Evolutionary conservation across 2,329 filamentous ascomycete genomes (phyloP).

Genomic region (Pyricularia pennisetigena): DNA sequence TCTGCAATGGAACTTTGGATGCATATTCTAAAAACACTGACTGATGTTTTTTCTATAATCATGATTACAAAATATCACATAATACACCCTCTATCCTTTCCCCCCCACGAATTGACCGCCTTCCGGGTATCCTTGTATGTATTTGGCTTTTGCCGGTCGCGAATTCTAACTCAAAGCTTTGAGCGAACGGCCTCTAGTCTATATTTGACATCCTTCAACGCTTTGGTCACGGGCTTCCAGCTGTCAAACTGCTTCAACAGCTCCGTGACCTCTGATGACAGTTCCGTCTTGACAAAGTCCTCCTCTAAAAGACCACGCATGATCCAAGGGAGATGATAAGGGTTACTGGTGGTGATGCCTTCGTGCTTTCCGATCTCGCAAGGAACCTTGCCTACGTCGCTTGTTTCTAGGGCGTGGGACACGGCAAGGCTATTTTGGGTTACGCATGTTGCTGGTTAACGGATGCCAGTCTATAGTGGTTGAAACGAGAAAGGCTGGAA

Average conservation of each 20-base stretch:
- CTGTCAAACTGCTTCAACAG: conserved; percentile 83
- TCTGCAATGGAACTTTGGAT: background rate
- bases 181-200: conserved; percentile 84
- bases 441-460: background rate
- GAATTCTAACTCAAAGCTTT: conserved; percentile 45
- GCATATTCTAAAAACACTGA: background rate
- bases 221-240: conserved; percentile 86
- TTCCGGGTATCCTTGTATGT: background rate
- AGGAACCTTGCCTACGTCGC: conserved; percentile 33
- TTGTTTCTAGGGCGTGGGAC: conserved; percentile 64
- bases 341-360: conserved; percentile 53
- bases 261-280: conserved; percentile 66
- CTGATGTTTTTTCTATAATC: background rate
- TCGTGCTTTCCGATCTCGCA: conserved; percentile 44
- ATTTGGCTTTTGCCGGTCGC: background rate
- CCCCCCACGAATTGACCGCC: background rate
- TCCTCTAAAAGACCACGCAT: conserved; percentile 92
- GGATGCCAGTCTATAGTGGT: background rate
- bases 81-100: background rate
- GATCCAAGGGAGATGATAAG: conserved; percentile 88
- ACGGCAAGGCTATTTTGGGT: conserved; percentile 49
- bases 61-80: background rate
- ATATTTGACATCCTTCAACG: conserved; percentile 92
- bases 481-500: background rate
- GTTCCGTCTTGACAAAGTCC: conserved; percentile 74